These are phyloP conservation scores for Venturia oleaginea DNA, from an alignment of 2,329 filamentous ascomycete genomes.

Conservation along the genomic window DNA sequence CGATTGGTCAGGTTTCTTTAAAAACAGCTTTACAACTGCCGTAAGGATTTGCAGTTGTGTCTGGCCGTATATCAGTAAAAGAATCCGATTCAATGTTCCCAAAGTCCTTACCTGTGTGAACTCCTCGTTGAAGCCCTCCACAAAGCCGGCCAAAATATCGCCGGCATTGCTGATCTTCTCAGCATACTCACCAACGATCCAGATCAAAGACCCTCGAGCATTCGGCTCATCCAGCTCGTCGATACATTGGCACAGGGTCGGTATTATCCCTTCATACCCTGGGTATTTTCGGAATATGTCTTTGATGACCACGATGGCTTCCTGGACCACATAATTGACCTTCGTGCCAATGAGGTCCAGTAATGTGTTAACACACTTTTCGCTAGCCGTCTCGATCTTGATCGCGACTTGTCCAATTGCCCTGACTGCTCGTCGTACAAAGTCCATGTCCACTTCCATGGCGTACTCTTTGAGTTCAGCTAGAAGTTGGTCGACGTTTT, in stretches of 20 bases:
- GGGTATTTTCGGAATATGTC: constrained; percentile 97
- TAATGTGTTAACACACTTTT: constrained; percentile 90
- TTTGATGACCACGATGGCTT: constrained; percentile 97
- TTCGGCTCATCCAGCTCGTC: constrained; percentile 94
- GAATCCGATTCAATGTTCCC: not conserved
- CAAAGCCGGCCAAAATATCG: constrained; percentile 83
- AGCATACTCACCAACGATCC: constrained; percentile 98
- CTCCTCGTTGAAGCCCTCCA: constrained; percentile 90
- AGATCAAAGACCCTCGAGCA: constrained; percentile 84
- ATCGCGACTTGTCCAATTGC: constrained; percentile 97
- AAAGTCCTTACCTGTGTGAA: constrained; percentile 69
- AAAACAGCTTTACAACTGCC: constrained; percentile 91
- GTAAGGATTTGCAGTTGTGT: constrained; percentile 98
- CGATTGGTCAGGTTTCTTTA: constrained; percentile 90
- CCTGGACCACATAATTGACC: constrained; percentile 98
- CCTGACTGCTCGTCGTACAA: constrained; percentile 85
- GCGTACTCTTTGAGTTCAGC: constrained; percentile 96
- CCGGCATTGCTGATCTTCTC: constrained; percentile 99
- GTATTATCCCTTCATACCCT: constrained; percentile 96
- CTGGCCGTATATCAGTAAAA: constrained; percentile 38
- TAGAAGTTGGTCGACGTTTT: constrained; percentile 88
- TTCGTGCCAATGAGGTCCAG: constrained; percentile 94
- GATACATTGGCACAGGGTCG: constrained; percentile 90
- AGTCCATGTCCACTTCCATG: constrained; percentile 98
- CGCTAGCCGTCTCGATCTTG: constrained; percentile 91